Percentiles rank a stretch among this genome's conserved stretches.
These are phyloP conservation scores for Excoecaria agallocha DNA, from an alignment of 345 rosid genomes.

Conservation along the genomic window DNA sequence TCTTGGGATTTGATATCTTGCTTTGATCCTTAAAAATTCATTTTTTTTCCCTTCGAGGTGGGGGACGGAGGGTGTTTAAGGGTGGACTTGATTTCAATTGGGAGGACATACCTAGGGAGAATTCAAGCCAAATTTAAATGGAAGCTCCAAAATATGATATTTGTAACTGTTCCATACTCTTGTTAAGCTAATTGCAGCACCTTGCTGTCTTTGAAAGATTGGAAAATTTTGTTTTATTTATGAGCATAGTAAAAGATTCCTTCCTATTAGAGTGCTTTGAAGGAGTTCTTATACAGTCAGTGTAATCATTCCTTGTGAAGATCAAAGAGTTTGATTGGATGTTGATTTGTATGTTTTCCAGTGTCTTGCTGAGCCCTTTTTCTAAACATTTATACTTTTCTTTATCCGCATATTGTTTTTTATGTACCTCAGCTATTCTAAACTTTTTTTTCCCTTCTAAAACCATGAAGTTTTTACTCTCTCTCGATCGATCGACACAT, in stretches of 20 bases:
- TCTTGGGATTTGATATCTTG: not conserved
- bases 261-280: not conserved
- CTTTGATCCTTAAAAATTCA: not conserved
- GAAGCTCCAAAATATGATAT: not conserved
- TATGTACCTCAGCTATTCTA: no score
- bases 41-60: not conserved
- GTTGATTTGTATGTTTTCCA: not conserved
- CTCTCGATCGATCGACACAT: no score
- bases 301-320: not conserved
- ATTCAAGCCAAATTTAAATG: not conserved
- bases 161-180: not conserved
- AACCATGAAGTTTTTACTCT: no score
- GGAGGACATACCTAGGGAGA: not conserved
- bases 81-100: not conserved
- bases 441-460: no score
- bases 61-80: not conserved
- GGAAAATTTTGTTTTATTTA: not conserved
- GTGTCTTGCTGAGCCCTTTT: not conserved
- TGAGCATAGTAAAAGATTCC: not conserved
- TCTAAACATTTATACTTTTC: not conserved
- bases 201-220: not conserved
- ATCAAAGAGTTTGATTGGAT: not conserved
- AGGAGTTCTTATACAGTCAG: not conserved
- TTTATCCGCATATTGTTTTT: no score
- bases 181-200: not conserved